phyloP scores from a whole-genome alignment of 1,284 basidiomycete genomes.

The Fomitopsis palustris region DNA sequence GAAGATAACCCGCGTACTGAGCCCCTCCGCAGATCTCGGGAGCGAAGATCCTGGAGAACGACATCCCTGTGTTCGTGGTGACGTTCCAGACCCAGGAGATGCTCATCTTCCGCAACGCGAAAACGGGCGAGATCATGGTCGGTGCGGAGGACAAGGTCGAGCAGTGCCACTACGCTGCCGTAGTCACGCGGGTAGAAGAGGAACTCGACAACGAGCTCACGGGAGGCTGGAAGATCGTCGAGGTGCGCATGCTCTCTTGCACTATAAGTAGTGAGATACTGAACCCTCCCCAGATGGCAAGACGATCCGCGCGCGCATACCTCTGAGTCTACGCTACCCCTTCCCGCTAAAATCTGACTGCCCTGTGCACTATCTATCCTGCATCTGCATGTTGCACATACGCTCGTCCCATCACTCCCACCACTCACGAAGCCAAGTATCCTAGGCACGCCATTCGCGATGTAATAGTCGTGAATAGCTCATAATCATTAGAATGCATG shows the following conservation, averaged over 20 bases:
- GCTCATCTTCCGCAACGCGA: conserved; percentile 86
- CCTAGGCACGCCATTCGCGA: not conserved
- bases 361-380: not conserved
- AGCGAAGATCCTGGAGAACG: conserved; percentile 88
- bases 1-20: not conserved
- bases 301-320: conserved; percentile 38
- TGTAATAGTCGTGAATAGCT: conserved; percentile 2
- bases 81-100: conserved; percentile 95
- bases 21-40: conserved; percentile 53
- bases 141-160: conserved; percentile 90
- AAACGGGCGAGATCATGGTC: conserved; percentile 81
- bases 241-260: conserved; percentile 51
- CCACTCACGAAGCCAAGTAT: conserved; percentile 4
- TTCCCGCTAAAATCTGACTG: not conserved
- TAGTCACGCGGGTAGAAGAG: conserved; percentile 83
- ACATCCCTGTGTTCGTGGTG: conserved; percentile 90
- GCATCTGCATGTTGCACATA: conserved; percentile 9
- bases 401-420: not conserved
- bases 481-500: conserved; percentile 6
- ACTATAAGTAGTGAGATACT: not conserved
- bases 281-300: conserved; percentile 32
- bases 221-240: conserved; percentile 97
- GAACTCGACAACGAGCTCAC: conserved; percentile 91
- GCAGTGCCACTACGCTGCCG: conserved; percentile 91
- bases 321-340: conserved; percentile 21